Base-by-base conservation (phyloP, 2,329 filamentous ascomycete species). In the Didymosphaeria variabile region DNA sequence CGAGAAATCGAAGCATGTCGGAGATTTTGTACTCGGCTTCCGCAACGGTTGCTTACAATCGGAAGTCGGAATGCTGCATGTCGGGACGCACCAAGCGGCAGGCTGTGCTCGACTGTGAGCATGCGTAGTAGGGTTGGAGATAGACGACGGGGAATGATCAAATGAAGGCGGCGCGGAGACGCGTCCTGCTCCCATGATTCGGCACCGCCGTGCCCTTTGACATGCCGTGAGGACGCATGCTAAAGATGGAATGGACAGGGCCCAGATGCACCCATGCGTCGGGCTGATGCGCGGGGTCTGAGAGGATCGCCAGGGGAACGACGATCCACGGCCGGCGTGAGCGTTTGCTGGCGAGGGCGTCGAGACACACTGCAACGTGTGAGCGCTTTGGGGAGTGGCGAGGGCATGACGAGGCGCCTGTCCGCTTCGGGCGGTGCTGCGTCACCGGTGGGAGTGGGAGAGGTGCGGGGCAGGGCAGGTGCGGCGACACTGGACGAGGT, bases 291-390 rank as follows among this genome's bases (percentile, higher is more conserved):
- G 60, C 54, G 60, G 52, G 50, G 64, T 8, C 32, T 21, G 9
- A 23, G 10, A 32, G 23, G 62, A 67, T 67, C 64, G 65, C 54
- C 65, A 67, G 65, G 65, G 65, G 60, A 38, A 55, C 45, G 51
- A 32, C 23, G 29, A 57, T 44, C 26, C 40, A 40, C 55, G 55
- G 55, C 55, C 17, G 53, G 17, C 32, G 31, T 49, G 19, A 26
- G 17, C n/a, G 12, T 42, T 13, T 10, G 13, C 47, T 58, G 55
- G 55, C 47, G 38, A 58, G 38, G 23, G 36, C 45, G 55, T 44
- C 55, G 47, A 51, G 23, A 29, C 46, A 6, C n/a, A n/a, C n/a
- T n/a, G n/a, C n/a, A n/a, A n/a, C n/a, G n/a, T n/a, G n/a, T n/a
- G n/a, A n/a, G n/a, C n/a, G n/a, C n/a, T n/a, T n/a, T n/a, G n/a